phyloP scores from a whole-genome alignment of 805 yeast species.

The Candida ipomoeae region DNA sequence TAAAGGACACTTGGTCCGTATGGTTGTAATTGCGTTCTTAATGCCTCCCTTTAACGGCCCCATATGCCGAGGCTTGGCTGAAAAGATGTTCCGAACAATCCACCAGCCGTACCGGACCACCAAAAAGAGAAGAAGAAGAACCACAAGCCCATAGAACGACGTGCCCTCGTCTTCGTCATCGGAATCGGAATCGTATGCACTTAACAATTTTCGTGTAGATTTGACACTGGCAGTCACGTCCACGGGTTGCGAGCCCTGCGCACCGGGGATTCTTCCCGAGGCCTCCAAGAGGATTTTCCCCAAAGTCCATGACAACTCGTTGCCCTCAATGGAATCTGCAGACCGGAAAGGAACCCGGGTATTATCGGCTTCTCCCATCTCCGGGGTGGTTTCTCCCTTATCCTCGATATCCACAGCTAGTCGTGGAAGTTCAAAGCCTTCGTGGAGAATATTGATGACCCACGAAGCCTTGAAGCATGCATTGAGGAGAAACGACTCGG shows the following conservation, averaged over 20 bases:
- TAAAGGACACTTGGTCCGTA: slow-evolving; percentile 11
- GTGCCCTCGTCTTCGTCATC: slow-evolving; percentile 11
- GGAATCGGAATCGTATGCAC: slow-evolving; percentile 15
- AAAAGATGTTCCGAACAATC: neutral
- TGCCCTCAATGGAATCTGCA: slow-evolving; percentile 73
- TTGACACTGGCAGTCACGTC: slow-evolving; percentile 43
- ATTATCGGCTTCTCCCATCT: slow-evolving; percentile 21
- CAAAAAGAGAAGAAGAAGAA: slow-evolving; percentile 18
- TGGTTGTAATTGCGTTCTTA: slow-evolving; percentile 7
- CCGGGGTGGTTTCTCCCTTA: slow-evolving; percentile 8
- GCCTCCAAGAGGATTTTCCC: slow-evolving; percentile 86
- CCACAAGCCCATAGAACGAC: slow-evolving; percentile 12
- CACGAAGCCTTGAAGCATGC: slow-evolving; percentile 95
- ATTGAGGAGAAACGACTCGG: slow-evolving; percentile 49
- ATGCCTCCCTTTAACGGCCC: slow-evolving; percentile 5
- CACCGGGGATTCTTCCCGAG: slow-evolving; percentile 51
- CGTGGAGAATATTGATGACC: slow-evolving; percentile 86
- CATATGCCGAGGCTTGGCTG: neutral
- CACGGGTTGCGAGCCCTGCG: slow-evolving; percentile 18
- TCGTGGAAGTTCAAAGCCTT: slow-evolving; percentile 86
- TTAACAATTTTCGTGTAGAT: slow-evolving; percentile 18
- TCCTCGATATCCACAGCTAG: slow-evolving; percentile 46
- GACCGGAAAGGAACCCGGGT: slow-evolving; percentile 70
- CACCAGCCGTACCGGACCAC: slow-evolving; percentile 6
- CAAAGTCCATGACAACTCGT: slow-evolving; percentile 91